Base-by-base conservation (phyloP, 768 basidiomycete species). In the Leccinum subgranulosum region DNA sequence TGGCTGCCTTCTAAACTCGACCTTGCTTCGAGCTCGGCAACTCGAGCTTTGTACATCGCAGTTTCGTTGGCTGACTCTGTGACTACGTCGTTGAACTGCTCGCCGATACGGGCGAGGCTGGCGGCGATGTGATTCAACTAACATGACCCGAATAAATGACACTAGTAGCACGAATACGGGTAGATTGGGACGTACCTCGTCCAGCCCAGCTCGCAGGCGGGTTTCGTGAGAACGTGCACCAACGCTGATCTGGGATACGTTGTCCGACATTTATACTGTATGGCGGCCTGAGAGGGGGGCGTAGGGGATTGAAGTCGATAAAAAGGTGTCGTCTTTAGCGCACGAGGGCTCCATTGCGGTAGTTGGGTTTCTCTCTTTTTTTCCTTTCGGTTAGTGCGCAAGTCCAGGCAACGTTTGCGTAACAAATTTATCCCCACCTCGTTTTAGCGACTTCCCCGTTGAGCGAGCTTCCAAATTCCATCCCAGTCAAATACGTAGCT, bases 21-120 rank as follows among this genome's bases (percentile, higher is more conserved):
- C 41, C 64, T 62, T 14, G 63, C 60, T 56, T 83, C 76, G 25
- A 81, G 73, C 25, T 78, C 75, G 11, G 70, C 62, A 14, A 74
- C 66, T 31, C 76, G 75, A 31, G 56, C 63, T 21, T 61, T 58
- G 63, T 48, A 61, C 48, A 45, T 53, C 28, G 62, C 60, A 12
- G 65, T 59, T 29, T 70, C 68, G 29, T 70, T 65, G n/a, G 66
- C 29, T 10, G 59, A 63, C 14, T 60, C 63, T n/a, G 62, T 41
- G 39, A 65, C 51, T 1, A 47, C 58, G 3, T 68, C 59, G 43
- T 57, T 58, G 47, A 71, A 73, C 61, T 73, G 73, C 33, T 65
- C 61, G 29, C 73, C 71, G n/a, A 76, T 67, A 17, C 53, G 59
- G 7, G 60, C 58, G 21, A 74, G 64, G 33, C 61, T 60, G 3